Conservation (phyloP, 805 yeast species). For the Pichia manshurica region DNA sequence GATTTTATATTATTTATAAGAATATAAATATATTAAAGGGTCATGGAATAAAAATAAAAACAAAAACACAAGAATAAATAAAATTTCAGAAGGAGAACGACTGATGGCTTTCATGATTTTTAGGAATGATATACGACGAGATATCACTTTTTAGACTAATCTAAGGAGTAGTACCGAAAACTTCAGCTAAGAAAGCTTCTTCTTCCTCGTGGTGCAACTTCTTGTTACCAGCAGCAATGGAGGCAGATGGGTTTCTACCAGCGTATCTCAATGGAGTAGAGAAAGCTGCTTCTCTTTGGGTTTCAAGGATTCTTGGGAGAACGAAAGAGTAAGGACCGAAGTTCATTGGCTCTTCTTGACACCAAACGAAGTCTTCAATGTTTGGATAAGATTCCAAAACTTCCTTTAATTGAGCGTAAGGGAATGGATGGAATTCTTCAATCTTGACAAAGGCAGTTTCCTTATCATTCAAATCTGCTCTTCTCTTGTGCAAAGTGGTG, state of each 20-base stretch:
- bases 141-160: neutral
- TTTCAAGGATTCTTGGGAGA: conserved; percentile 76
- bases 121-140: neutral
- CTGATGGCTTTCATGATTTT: neutral
- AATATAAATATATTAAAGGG: no score
- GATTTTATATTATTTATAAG: no score
- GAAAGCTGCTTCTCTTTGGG: conserved; percentile 67
- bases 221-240: conserved; percentile 97
- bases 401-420: conserved; percentile 89
- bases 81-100: neutral
- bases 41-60: no score
- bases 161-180: conserved; percentile 35
- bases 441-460: conserved; percentile 82
- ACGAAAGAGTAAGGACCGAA: conserved; percentile 86
- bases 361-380: conserved; percentile 85
- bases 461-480: conserved; percentile 69
- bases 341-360: conserved; percentile 98
- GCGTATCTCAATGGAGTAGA: conserved; percentile 68
- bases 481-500: conserved; percentile 85
- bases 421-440: conserved; percentile 99
- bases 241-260: conserved; percentile 97
- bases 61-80: conserved; percentile 6
- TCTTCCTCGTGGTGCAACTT: conserved; percentile 84
- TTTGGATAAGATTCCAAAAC: conserved; percentile 73
- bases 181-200: conserved; percentile 76